Evolutionary conservation across 257 asterid species (phyloP).

Genomic region (Solanum paucissectum): DNA sequence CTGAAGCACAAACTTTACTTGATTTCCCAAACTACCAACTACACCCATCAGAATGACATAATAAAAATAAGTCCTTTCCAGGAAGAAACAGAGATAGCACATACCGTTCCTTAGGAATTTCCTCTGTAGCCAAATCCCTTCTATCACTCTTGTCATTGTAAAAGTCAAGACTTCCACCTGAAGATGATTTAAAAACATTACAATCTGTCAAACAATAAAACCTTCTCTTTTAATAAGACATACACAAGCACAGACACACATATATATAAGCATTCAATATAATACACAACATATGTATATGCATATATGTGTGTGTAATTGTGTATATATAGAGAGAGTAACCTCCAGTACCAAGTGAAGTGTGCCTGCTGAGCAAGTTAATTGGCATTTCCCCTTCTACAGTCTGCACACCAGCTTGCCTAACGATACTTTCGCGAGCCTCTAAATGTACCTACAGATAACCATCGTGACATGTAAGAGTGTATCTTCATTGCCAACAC

Average conservation of each 20-base stretch:
- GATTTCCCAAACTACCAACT: background rate
- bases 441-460: background rate
- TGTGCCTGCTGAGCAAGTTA: background rate
- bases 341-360: slow-evolving; percentile 3
- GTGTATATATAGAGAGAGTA: background rate
- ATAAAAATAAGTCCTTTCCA: background rate
- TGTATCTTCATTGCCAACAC: background rate
- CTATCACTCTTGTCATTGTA: background rate
- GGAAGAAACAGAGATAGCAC: background rate
- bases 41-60: background rate
- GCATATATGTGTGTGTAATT: background rate
- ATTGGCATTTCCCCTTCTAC: slow-evolving; percentile 2
- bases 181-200: background rate
- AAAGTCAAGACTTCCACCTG: background rate
- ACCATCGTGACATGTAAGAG: background rate
- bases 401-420: background rate
- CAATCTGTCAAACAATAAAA: background rate
- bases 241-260: background rate
- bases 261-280: background rate
- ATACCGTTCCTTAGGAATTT: background rate
- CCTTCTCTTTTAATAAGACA: background rate
- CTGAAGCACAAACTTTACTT: background rate
- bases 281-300: background rate
- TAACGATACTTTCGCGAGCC: background rate
- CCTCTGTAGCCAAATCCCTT: background rate